Percentiles rank a stretch among this genome's conserved stretches.
Evolutionary conservation across 1,139 yeast species (phyloP).

Genomic region (Saccharomyces hybrid): DNA sequence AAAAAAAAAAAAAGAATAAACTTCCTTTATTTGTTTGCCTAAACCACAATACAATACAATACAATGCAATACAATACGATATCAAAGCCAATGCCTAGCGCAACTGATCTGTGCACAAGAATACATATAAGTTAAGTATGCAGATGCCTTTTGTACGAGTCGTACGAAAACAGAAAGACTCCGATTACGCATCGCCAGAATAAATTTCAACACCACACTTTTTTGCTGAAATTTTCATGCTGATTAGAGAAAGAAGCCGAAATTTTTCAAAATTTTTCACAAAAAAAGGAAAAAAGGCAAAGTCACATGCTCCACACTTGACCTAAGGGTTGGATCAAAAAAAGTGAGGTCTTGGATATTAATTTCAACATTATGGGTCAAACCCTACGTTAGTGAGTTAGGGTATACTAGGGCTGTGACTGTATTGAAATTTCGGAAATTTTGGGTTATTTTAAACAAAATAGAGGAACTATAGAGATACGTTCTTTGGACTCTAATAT

Average conservation of each 20-base stretch:
- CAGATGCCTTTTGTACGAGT: not conserved
- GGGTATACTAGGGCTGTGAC: not conserved
- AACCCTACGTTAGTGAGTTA: not conserved
- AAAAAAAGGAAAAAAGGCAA: not conserved
- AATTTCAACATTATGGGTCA: no score
- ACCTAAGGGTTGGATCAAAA: no score
- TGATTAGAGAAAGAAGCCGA: not conserved
- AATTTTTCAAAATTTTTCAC: not conserved
- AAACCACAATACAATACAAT: not conserved
- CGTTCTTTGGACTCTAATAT: not conserved
- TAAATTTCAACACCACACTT: not conserved
- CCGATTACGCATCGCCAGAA: not conserved
- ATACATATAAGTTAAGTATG: not conserved
- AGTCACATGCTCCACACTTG: not conserved
- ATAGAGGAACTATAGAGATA: not conserved
- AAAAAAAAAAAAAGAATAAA: not conserved
- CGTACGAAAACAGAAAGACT: not conserved
- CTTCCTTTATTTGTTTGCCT: not conserved
- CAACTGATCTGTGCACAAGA: not conserved
- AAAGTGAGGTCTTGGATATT: no score
- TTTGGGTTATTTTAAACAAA: not conserved
- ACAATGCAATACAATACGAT: no score
- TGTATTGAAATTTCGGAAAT: not conserved
- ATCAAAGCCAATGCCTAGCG: not conserved
- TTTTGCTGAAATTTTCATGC: not conserved